phyloP scores from a whole-genome alignment of 129 eudicot species.

The Smallanthus sonchifolius region DNA sequence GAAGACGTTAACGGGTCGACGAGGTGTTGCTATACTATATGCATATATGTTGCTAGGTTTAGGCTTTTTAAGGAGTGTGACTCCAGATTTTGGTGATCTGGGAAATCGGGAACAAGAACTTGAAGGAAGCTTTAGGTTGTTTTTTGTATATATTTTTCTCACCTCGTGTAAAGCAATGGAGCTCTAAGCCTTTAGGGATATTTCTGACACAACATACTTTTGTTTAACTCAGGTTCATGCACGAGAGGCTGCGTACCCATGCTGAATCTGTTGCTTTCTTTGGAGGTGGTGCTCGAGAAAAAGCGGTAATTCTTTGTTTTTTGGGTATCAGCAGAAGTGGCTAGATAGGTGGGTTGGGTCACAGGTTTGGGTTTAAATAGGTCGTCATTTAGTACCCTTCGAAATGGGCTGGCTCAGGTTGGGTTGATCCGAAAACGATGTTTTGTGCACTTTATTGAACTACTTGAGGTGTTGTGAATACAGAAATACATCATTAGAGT shows the following conservation, averaged over 20 bases:
- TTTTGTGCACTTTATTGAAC: neutral
- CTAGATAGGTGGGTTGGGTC: slow-evolving; percentile 1
- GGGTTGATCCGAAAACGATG: neutral
- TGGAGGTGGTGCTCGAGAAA: slow-evolving; percentile 97
- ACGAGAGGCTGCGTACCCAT: slow-evolving; percentile 94
- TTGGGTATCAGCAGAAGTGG: neutral
- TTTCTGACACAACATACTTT: slow-evolving; percentile 11
- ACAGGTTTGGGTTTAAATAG: neutral
- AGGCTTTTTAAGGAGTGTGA: slow-evolving; percentile 81
- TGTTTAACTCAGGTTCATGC: slow-evolving; percentile 69
- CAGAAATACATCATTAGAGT: neutral
- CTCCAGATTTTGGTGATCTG: slow-evolving; percentile 92
- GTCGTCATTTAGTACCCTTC: neutral
- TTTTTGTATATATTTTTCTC: neutral
- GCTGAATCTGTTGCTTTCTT: slow-evolving; percentile 99
- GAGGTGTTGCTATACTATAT: slow-evolving; percentile 87
- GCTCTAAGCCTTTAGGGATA: neutral
- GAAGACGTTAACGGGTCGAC: slow-evolving; percentile 84
- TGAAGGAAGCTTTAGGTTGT: slow-evolving; percentile 93
- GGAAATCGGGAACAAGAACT: slow-evolving; percentile 83
- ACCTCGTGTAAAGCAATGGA: neutral
- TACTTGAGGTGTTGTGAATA: neutral
- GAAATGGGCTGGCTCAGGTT: neutral
- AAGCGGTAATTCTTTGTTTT: slow-evolving; percentile 48
- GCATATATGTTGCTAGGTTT: slow-evolving; percentile 91